Percentiles rank a stretch among this genome's conserved stretches.
These are phyloP conservation scores for Myxozyma neglecta DNA, from an alignment of 805 yeast genomes.

Conservation along the genomic window DNA sequence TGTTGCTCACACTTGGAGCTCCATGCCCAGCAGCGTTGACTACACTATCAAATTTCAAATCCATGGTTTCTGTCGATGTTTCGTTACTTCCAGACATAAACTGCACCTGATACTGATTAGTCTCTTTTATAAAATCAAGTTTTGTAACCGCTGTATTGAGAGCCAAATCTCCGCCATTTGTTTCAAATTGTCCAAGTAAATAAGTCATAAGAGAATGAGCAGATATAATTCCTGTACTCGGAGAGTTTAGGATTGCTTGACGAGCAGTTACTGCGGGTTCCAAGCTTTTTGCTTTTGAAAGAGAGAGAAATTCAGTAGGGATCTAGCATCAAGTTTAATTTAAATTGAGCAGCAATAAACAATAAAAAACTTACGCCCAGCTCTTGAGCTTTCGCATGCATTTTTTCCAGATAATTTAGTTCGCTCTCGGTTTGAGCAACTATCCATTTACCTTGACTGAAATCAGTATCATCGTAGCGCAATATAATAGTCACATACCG, in stretches of 20 bases:
- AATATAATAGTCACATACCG: slow-evolving; percentile 47
- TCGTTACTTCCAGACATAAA: slow-evolving; percentile 32
- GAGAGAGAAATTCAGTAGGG: slow-evolving; percentile 58
- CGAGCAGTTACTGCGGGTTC: slow-evolving; percentile 72
- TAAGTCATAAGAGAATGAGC: slow-evolving; percentile 75
- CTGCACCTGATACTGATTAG: slow-evolving; percentile 34
- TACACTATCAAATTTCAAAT: slow-evolving; percentile 55
- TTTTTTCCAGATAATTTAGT: slow-evolving; percentile 54
- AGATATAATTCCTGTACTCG: slow-evolving; percentile 80
- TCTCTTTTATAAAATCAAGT: slow-evolving; percentile 33
- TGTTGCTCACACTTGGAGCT: slow-evolving; percentile 70
- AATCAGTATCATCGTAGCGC: not conserved
- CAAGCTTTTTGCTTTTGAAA: slow-evolving; percentile 45
- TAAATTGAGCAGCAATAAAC: not conserved
- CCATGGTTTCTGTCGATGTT: slow-evolving; percentile 37
- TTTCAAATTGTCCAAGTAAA: slow-evolving; percentile 55
- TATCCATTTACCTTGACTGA: slow-evolving; percentile 58
- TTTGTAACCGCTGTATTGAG: slow-evolving; percentile 58
- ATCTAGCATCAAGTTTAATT: slow-evolving; percentile 34
- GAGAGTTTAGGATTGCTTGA: slow-evolving; percentile 65
- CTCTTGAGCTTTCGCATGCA: slow-evolving; percentile 51
- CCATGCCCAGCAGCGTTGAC: slow-evolving; percentile 78
- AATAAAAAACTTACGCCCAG: slow-evolving; percentile 43
- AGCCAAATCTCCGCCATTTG: slow-evolving; percentile 63
- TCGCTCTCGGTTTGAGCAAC: slow-evolving; percentile 77